These are phyloP conservation scores for Phytophthora rubi DNA, from an alignment of 352 stramenopile genomes.

Conservation along the genomic window DNA sequence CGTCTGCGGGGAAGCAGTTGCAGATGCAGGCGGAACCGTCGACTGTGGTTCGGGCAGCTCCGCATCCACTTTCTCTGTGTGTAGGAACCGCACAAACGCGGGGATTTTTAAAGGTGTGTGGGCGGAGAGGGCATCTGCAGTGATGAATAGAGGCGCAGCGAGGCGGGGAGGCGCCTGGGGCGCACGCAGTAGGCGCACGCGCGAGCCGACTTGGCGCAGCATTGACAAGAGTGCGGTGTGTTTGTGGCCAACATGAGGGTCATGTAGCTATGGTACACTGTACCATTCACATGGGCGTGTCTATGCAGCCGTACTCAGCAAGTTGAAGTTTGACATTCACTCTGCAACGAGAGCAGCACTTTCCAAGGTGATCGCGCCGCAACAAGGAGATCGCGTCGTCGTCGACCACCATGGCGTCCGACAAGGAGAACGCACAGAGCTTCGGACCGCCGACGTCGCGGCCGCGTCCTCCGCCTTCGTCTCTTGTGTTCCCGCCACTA, in stretches of 20 bases:
- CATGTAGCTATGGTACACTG: slow-evolving; percentile 11
- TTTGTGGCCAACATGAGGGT: neutral
- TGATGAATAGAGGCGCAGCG: neutral
- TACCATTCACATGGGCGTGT: slow-evolving; percentile 13
- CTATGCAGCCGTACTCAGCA: slow-evolving; percentile 19
- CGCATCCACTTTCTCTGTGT: slow-evolving; percentile 9
- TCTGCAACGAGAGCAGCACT: neutral
- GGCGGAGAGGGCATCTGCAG: neutral
- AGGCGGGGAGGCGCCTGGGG: slow-evolving; percentile 1
- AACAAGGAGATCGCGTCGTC: slow-evolving; percentile 1
- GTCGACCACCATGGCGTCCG: slow-evolving; percentile 20
- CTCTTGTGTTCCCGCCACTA: slow-evolving; percentile 23
- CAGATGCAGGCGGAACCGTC: neutral
- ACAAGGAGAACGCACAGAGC: slow-evolving; percentile 15
- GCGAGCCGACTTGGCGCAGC: slow-evolving; percentile 14
- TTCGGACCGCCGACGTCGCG: neutral
- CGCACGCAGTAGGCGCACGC: slow-evolving; percentile 22
- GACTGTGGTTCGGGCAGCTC: neutral
- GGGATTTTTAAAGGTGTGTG: neutral
- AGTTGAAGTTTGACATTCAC: slow-evolving; percentile 2
- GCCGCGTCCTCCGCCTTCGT: neutral
- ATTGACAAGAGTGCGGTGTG: slow-evolving; percentile 14
- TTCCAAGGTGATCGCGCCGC: neutral
- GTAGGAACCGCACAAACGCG: slow-evolving; percentile 14
- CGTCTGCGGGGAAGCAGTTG: neutral